Evolutionary conservation across 2,329 filamentous ascomycete species (phyloP).

Genomic region (Aphanoascus verrucosus): DNA sequence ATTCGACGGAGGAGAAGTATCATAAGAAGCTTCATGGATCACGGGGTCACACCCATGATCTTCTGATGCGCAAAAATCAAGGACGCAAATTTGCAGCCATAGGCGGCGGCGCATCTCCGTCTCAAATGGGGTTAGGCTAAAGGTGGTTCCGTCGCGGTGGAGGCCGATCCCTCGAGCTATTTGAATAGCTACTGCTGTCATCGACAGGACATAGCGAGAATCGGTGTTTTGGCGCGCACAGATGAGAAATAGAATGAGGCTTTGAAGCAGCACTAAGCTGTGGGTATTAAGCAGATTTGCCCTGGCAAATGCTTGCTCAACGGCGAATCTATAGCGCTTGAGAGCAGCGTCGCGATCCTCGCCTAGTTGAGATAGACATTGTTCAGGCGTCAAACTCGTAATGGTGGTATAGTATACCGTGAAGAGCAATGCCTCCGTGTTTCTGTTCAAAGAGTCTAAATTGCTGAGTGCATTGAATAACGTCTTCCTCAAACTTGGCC

Average conservation of each 20-base stretch:
- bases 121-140: constrained; percentile 40
- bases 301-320: constrained; percentile 53
- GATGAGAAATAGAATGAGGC: constrained; percentile 52
- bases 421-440: constrained; percentile 49
- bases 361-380: constrained; percentile 38
- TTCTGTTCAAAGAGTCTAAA: constrained; percentile 42
- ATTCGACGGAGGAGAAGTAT: constrained; percentile 42
- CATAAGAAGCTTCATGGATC: constrained; percentile 36
- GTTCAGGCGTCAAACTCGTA: constrained; percentile 32
- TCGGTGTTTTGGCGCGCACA: constrained; percentile 34
- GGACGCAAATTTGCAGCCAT: constrained; percentile 42
- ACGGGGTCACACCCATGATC: constrained; percentile 41
- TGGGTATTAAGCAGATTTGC: constrained; percentile 54
- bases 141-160: constrained; percentile 42
- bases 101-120: constrained; percentile 43
- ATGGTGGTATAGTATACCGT: constrained; percentile 51
- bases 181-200: constrained; percentile 34
- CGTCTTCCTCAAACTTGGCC: constrained; percentile 43
- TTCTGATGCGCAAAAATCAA: constrained; percentile 42
- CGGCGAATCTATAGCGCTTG: constrained; percentile 49
- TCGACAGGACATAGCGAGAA: constrained; percentile 35
- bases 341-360: constrained; percentile 43
- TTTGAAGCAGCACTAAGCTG: constrained; percentile 52
- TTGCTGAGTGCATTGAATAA: constrained; percentile 43
- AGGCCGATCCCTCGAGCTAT: constrained; percentile 39